A percentile compares a stretch with the other conserved stretches of the same genome.
Evolutionary conservation across 2,329 filamentous ascomycete species (phyloP).

Genomic region (Cordyceps cateniannulata): DNA sequence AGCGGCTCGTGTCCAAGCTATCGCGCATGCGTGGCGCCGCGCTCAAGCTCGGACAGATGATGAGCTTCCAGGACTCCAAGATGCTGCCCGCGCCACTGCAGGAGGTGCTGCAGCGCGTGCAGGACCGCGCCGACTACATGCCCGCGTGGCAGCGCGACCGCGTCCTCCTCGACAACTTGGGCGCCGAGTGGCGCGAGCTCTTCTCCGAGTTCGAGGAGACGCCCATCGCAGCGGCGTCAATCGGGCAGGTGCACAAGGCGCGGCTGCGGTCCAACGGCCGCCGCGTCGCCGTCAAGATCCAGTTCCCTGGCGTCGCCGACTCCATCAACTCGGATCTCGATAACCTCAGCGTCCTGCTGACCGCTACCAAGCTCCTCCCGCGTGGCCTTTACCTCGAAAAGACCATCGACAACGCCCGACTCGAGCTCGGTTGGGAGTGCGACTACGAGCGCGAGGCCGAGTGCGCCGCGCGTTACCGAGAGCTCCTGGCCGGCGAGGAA

Average conservation of each 20-base stretch:
- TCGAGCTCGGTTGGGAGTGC: slow-evolving; percentile 93
- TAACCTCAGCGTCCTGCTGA: slow-evolving; percentile 85
- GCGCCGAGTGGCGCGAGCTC: slow-evolving; percentile 74
- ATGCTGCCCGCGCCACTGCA: slow-evolving; percentile 85
- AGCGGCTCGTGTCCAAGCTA: slow-evolving; percentile 83
- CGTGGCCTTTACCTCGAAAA: slow-evolving; percentile 93
- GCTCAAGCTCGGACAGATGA: slow-evolving; percentile 95
- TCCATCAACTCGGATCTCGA: slow-evolving; percentile 96
- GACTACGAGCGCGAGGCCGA: slow-evolving; percentile 87
- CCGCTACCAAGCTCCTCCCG: slow-evolving; percentile 81
- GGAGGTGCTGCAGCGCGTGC: slow-evolving; percentile 84
- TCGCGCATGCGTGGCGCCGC: slow-evolving; percentile 95
- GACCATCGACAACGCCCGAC: slow-evolving; percentile 90
- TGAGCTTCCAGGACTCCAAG: slow-evolving; percentile 96
- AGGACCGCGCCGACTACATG: slow-evolving; percentile 98
- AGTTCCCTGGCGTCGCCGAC: slow-evolving; percentile 92
- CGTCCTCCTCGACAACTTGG: slow-evolving; percentile 73
- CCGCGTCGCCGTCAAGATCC: slow-evolving; percentile 88
- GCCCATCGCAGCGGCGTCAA: slow-evolving; percentile 91
- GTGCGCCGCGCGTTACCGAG: slow-evolving; percentile 68
- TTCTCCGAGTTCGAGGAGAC: slow-evolving; percentile 83
- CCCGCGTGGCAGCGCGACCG: slow-evolving; percentile 85
- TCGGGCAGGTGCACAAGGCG: slow-evolving; percentile 90
- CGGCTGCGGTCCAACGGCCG: slow-evolving; percentile 67
- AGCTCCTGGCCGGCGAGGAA: slow-evolving; percentile 60